Conservation (phyloP, 495 filamentous ascomycete species). For the Penicillium coprophilum region DNA sequence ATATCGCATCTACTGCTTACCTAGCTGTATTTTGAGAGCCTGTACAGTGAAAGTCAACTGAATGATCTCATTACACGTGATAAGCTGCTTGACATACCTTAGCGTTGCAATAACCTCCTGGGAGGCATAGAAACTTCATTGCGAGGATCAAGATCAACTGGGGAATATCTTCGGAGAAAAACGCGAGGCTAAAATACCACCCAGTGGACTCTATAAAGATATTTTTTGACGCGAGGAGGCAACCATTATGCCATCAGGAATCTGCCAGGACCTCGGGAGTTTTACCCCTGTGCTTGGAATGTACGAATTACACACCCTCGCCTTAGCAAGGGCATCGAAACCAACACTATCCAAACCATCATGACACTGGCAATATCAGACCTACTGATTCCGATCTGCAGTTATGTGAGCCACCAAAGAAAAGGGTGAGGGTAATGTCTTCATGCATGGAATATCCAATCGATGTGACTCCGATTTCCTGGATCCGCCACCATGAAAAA, state of each 20-base stretch:
- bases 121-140: constrained; percentile 36
- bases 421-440: neutral
- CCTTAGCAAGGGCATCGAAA: constrained; percentile 26
- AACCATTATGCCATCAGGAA: constrained; percentile 11
- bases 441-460: constrained; percentile 6
- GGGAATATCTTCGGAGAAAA: constrained; percentile 1
- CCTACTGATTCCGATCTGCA: constrained; percentile 13
- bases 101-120: constrained; percentile 27
- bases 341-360: neutral
- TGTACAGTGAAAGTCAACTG: constrained; percentile 6
- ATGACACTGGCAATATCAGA: constrained; percentile 5
- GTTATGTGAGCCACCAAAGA: constrained; percentile 8
- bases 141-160: neutral
- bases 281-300: constrained; percentile 27
- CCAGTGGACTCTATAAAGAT: constrained; percentile 1
- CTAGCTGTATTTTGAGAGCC: constrained; percentile 29
- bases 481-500: constrained; percentile 15
- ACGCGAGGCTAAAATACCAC: neutral
- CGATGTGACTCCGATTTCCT: neutral
- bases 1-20: constrained; percentile 15
- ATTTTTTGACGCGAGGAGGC: neutral
- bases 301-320: constrained; percentile 17
- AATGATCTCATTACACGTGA: neutral
- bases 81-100: constrained; percentile 17
- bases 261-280: constrained; percentile 12